A percentile compares a stretch with the other conserved stretches of the same genome.
These are phyloP conservation scores for Exophiala bonariae DNA, from an alignment of 2,329 filamentous ascomycete species.

Conservation along the genomic window DNA sequence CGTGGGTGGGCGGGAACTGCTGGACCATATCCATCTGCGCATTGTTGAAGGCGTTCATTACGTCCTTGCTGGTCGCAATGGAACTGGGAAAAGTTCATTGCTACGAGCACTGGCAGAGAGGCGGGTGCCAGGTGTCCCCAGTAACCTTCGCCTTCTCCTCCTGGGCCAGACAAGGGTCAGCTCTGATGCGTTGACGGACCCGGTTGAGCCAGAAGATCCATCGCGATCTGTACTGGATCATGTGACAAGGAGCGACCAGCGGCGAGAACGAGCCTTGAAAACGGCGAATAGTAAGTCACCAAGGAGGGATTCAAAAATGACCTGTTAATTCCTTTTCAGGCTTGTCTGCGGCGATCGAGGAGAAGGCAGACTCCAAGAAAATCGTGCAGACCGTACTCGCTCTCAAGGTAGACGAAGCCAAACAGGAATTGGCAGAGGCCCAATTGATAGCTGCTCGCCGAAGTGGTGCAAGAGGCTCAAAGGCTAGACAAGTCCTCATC, in stretches of 20 bases:
- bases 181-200: slow-evolving; percentile 30
- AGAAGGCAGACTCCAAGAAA: slow-evolving; percentile 54
- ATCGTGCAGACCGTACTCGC: slow-evolving; percentile 62
- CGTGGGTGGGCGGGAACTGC: slow-evolving; percentile 54
- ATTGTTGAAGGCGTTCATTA: slow-evolving; percentile 74
- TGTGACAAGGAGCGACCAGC: slow-evolving; percentile 57
- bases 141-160: slow-evolving; percentile 64
- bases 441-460: slow-evolving; percentile 73
- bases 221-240: slow-evolving; percentile 62
- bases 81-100: slow-evolving; percentile 78
- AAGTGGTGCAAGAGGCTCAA: slow-evolving; percentile 73
- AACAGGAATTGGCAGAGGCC: slow-evolving; percentile 64
- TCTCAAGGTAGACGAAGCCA: slow-evolving; percentile 62
- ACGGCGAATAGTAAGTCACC: slow-evolving; percentile 58
- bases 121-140: slow-evolving; percentile 73
- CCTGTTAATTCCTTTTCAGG: slow-evolving; percentile 36
- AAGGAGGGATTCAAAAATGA: background rate
- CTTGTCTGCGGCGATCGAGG: slow-evolving; percentile 62
- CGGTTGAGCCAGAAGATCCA: slow-evolving; percentile 30
- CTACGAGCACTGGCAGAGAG: slow-evolving; percentile 75
- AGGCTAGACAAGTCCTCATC: slow-evolving; percentile 73
- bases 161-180: slow-evolving; percentile 62
- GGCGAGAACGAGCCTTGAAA: slow-evolving; percentile 55
- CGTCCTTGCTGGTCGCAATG: slow-evolving; percentile 77
- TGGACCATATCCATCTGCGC: slow-evolving; percentile 68